Percentiles rank a stretch among this genome's conserved stretches.
Conservation (phyloP, 176 grass and related monocot genomes). For the Carex scoparia region DNA sequence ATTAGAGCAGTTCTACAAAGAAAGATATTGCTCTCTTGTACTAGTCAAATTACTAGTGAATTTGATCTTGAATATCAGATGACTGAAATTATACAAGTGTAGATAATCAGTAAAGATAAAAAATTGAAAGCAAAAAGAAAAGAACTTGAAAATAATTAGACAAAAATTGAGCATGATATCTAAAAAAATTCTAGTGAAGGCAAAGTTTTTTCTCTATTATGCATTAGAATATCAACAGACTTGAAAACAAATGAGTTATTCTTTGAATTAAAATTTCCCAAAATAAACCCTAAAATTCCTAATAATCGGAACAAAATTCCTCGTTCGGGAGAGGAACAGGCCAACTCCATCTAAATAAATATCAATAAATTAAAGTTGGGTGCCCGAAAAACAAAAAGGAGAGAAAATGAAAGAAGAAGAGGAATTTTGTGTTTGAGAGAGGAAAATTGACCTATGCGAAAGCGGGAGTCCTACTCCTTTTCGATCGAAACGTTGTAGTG, state of each 20-base stretch:
- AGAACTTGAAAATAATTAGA: not conserved
- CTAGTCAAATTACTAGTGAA: slow-evolving; percentile 9
- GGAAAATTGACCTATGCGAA: not conserved
- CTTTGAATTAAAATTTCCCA: not conserved
- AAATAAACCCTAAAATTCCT: not conserved
- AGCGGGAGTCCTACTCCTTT: not conserved
- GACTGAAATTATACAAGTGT: slow-evolving; percentile 21
- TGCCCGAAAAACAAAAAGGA: not conserved
- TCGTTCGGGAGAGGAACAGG: too few relatives aligned
- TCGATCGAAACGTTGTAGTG: not conserved
- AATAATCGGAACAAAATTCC: not conserved
- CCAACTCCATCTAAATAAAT: not conserved
- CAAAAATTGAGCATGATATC: not conserved
- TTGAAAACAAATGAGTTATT: not conserved
- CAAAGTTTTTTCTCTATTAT: not conserved
- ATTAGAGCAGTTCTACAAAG: not conserved
- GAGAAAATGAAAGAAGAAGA: not conserved
- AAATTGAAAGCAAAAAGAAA: not conserved
- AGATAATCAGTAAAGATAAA: slow-evolving; percentile 2
- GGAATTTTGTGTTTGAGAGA: too few relatives aligned
- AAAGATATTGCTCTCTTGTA: not conserved
- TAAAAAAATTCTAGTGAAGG: not conserved
- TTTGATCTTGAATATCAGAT: slow-evolving; percentile 15
- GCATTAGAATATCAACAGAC: not conserved
- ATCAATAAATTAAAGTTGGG: not conserved